Evolutionary conservation across 805 yeast genomes (phyloP).

Genomic region (Naumovozyma baii): DNA sequence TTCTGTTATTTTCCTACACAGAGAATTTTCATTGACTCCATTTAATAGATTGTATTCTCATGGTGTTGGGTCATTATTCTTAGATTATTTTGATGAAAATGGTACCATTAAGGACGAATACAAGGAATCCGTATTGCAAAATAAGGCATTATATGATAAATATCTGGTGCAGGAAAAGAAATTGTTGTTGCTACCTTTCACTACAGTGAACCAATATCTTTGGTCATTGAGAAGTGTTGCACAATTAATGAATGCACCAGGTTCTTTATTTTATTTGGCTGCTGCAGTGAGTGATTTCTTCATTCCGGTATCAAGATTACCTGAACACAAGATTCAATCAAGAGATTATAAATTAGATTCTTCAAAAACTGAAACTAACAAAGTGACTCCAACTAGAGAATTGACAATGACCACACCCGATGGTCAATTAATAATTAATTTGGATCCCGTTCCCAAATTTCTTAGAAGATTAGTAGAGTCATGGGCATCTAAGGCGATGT

Average conservation of each 20-base stretch:
- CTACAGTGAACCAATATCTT: constrained; percentile 89
- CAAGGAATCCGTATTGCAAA: constrained; percentile 48
- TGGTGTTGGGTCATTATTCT: constrained; percentile 63
- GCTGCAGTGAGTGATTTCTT: constrained; percentile 98
- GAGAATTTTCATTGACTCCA: constrained; percentile 87
- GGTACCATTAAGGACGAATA: constrained; percentile 52
- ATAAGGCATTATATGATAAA: constrained; percentile 37
- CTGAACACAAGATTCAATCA: constrained; percentile 92
- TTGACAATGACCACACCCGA: constrained; percentile 24
- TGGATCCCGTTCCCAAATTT: constrained; percentile 95
- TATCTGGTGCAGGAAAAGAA: constrained; percentile 21
- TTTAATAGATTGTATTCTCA: constrained; percentile 86
- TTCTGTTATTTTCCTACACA: constrained; percentile 84
- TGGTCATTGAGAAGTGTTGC: constrained; percentile 71
- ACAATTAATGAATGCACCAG: constrained; percentile 44
- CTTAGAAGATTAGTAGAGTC: constrained; percentile 75
- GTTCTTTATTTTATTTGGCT: constrained; percentile 77
- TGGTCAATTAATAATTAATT: constrained; percentile 71
- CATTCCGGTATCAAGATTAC: constrained; percentile 73
- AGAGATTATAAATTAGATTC: constrained; percentile 38
- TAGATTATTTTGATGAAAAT: constrained; percentile 67
- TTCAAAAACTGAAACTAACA: not conserved
- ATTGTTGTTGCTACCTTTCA: constrained; percentile 66
- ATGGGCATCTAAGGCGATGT: constrained; percentile 95
- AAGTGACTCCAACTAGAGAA: not conserved